Conservation (phyloP, 1,139 yeast genomes). For the Geotrichum reessii region DNA sequence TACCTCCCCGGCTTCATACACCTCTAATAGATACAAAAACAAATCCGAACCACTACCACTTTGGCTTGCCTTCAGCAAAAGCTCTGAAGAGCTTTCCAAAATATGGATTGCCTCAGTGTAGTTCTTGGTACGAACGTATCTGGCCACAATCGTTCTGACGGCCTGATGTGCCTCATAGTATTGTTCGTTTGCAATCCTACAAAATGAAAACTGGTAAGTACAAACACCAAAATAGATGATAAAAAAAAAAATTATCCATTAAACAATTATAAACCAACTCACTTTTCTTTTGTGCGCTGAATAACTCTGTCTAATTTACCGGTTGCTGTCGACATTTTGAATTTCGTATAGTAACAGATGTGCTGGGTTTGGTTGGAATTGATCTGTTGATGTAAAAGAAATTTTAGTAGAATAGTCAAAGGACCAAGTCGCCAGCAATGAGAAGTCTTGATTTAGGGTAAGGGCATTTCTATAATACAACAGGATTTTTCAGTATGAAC, state of each 20-base stretch:
- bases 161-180: constrained; percentile 96
- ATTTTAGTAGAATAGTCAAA: neutral
- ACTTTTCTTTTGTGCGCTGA: constrained; percentile 33
- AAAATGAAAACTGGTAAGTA: neutral
- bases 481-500: neutral
- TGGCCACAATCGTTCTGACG: constrained; percentile 75
- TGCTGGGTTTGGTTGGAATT: neutral
- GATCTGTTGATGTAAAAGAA: neutral
- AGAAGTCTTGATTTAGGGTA: neutral
- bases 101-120: constrained; percentile 68
- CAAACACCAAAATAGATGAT: neutral
- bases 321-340: constrained; percentile 22
- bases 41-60: constrained; percentile 79
- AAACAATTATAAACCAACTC: constrained; percentile 12
- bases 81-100: constrained; percentile 62
- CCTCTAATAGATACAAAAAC: constrained; percentile 64
- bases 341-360: neutral
- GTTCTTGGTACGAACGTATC: constrained; percentile 67
- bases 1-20: constrained; percentile 50
- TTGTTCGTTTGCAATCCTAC: constrained; percentile 64
- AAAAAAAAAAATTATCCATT: neutral
- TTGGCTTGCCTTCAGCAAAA: constrained; percentile 62
- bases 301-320: constrained; percentile 30
- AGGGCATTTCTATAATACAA: neutral
- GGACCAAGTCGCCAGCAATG: neutral